These are phyloP conservation scores for Dimocarpus longan DNA, from an alignment of 345 rosid species.

Conservation along the genomic window DNA sequence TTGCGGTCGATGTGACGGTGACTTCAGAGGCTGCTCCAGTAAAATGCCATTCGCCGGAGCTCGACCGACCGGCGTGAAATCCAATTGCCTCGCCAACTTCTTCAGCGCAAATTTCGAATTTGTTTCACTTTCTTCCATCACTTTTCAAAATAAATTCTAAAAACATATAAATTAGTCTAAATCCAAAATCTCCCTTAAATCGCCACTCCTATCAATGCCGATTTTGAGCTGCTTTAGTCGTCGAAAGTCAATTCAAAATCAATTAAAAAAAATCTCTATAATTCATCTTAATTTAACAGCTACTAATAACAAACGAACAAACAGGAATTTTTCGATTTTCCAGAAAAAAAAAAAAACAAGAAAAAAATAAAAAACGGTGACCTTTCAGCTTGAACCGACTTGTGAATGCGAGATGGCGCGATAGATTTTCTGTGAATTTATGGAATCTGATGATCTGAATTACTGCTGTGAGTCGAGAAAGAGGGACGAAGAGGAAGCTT, in stretches of 20 bases:
- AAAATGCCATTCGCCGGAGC: conserved; percentile 34
- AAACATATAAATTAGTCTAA: not conserved
- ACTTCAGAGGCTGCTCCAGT: conserved; percentile 30
- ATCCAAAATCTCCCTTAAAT: conserved; percentile 3
- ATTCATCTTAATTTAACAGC: not conserved
- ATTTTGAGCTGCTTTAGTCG: not conserved
- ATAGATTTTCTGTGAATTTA: not conserved
- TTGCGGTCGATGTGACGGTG: conserved; percentile 23
- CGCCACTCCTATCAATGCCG: not conserved
- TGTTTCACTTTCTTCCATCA: conserved; percentile 51
- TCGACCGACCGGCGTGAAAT: conserved; percentile 42
- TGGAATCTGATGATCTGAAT: conserved; percentile 9
- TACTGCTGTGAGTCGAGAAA: not conserved
- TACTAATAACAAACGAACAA: not conserved
- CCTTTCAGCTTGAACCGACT: not conserved
- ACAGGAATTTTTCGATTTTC: no score
- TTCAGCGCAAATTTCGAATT: conserved; percentile 46
- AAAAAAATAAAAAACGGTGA: not conserved
- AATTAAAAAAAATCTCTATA: not conserved
- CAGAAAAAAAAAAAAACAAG: not conserved
- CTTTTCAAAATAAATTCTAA: not conserved
- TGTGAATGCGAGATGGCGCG: not conserved
- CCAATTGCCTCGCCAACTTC: conserved; percentile 54
- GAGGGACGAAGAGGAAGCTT: not conserved
- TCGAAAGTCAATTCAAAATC: not conserved